Percentiles rank a stretch among this genome's conserved stretches.
Conservation (phyloP, 106 monocot genomes). For the Posidonia australis region DNA sequence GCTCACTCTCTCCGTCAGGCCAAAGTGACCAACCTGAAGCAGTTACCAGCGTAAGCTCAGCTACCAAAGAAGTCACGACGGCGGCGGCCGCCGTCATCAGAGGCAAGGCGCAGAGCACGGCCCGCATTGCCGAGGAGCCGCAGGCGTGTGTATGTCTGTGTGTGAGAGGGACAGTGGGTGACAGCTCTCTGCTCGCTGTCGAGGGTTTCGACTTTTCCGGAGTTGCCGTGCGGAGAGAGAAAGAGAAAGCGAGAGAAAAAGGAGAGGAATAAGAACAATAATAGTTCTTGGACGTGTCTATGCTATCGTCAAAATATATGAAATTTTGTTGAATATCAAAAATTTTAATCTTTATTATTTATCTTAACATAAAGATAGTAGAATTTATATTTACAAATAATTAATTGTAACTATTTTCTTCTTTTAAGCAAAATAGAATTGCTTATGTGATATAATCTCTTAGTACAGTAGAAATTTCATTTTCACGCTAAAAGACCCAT, state of each 20-base stretch:
- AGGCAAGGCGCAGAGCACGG: not conserved
- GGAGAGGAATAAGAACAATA: not conserved
- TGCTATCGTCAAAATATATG: no score
- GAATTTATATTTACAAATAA: no score
- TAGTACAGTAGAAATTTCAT: no score
- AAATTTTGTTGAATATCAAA: no score
- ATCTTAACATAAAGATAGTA: no score
- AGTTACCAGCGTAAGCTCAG: not conserved
- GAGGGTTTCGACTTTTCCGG: constrained; percentile 1
- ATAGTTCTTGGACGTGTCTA: no score
- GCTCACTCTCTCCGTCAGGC: not conserved
- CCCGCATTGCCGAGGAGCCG: not conserved
- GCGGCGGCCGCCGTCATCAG: not conserved
- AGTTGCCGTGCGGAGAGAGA: constrained; percentile 7
- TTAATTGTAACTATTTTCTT: no score
- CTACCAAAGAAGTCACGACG: not conserved
- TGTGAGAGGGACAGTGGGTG: not conserved
- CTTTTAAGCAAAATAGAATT: no score
- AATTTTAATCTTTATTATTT: no score
- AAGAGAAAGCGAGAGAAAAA: not conserved
- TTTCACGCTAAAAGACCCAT: no score
- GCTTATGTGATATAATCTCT: no score
- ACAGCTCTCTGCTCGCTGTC: constrained; percentile 2
- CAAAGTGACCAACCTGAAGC: constrained; percentile 1
- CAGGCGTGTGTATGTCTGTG: not conserved